Evolutionary conservation across 2,329 filamentous ascomycete genomes (phyloP).

Genomic region (Metarhizium rileyi): DNA sequence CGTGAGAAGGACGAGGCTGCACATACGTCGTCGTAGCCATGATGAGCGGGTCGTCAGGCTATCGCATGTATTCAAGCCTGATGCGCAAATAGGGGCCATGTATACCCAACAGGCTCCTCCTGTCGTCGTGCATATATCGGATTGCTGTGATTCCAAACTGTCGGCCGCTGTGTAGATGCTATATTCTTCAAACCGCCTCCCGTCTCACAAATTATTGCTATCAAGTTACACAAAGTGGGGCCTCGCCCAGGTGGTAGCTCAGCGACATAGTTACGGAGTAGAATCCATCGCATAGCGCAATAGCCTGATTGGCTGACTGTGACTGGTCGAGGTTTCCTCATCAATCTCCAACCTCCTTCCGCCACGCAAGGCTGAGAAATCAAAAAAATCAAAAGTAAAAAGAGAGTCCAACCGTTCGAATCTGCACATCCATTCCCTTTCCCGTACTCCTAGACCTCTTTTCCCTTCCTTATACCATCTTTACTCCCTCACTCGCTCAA

Average conservation of each 20-base stretch:
- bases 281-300: not conserved
- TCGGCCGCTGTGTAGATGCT: not conserved
- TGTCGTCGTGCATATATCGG: not conserved
- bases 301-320: slow-evolving; percentile 1
- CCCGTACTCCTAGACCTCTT: not conserved
- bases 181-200: not conserved
- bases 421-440: too few species aligned
- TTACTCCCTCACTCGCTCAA: not conserved
- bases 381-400: too few species aligned
- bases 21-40: slow-evolving; percentile 9
- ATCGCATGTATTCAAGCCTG: not conserved
- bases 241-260: not conserved
- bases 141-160: not conserved
- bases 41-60: not conserved
- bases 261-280: not conserved
- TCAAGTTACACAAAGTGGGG: not conserved
- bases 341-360: not conserved
- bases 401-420: too few species aligned
- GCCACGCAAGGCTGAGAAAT: slow-evolving; percentile 35
- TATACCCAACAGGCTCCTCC: not conserved
- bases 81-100: not conserved
- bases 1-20: not conserved
- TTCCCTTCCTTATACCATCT: not conserved
- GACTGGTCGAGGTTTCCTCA: not conserved
- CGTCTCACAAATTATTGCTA: not conserved